phyloP scores from a whole-genome alignment of 331 rosid genomes.

The Rhamnella rubrinervis region DNA sequence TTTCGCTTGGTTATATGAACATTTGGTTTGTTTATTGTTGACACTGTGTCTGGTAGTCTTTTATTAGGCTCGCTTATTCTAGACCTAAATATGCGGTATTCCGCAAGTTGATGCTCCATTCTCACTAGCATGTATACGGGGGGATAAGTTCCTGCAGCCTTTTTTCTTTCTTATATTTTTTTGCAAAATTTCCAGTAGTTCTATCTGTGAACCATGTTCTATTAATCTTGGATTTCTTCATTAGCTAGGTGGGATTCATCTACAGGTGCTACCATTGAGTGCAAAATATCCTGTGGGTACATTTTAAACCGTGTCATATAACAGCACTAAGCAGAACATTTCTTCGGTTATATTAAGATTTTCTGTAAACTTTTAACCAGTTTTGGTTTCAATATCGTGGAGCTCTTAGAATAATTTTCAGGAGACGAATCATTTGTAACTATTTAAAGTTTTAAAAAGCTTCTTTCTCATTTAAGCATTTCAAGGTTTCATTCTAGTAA shows the following conservation, averaged over 20 bases:
- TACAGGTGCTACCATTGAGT: not conserved
- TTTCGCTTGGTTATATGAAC: not conserved
- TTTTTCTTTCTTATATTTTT: not conserved
- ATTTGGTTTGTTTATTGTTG: not conserved
- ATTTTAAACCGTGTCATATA: not conserved
- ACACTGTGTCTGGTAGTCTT: conserved; percentile 2
- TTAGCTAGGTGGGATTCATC: not conserved
- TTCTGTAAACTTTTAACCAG: not conserved
- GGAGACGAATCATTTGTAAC: not conserved
- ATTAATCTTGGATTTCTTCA: not conserved
- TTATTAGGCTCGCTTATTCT: conserved; percentile 1
- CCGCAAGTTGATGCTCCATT: not conserved
- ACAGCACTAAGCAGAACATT: not conserved
- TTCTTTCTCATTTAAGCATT: no score
- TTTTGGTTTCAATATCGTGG: no score
- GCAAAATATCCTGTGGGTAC: not conserved
- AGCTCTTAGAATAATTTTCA: not conserved
- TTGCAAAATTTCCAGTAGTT: not conserved
- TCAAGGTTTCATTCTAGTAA: no score
- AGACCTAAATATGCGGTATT: not conserved
- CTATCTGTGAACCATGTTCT: not conserved
- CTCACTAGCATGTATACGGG: no score
- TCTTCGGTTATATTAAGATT: not conserved
- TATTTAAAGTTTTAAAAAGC: no score
- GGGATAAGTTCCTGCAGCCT: no score